Conservation (phyloP, 2,329 filamentous ascomycete genomes). For the Basipetospora chlamydospora region DNA sequence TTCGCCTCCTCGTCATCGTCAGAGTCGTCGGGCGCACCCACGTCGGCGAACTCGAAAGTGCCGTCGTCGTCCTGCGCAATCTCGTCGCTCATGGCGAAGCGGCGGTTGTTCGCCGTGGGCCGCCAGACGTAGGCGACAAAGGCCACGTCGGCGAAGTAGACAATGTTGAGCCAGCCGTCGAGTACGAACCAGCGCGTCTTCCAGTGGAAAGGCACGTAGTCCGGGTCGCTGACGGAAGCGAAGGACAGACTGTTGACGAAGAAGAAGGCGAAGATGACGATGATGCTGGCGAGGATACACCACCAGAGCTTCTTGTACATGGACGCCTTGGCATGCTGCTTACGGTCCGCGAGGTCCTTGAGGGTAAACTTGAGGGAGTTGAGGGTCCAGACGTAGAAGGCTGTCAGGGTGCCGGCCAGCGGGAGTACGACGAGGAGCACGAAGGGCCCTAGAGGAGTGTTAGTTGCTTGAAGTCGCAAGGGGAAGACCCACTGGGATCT, state of each 20-base stretch:
- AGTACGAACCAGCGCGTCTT: slow-evolving; percentile 94
- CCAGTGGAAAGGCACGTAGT: slow-evolving; percentile 95
- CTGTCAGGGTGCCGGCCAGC: slow-evolving; percentile 79
- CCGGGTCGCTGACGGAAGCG: slow-evolving; percentile 66
- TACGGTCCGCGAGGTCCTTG: slow-evolving; percentile 88
- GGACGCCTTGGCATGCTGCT: slow-evolving; percentile 79
- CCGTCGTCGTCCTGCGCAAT: slow-evolving; percentile 97
- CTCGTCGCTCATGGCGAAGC: slow-evolving; percentile 98
- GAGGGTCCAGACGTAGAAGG: slow-evolving; percentile 97
- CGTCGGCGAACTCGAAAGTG: slow-evolving; percentile 82
- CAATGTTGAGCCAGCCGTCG: slow-evolving; percentile 92
- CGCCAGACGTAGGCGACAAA: slow-evolving; percentile 95
- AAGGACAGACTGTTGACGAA: slow-evolving; percentile 97
- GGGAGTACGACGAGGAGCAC: slow-evolving; percentile 89
- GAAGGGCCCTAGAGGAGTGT: slow-evolving; percentile 47
- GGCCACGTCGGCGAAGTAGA: slow-evolving; percentile 85
- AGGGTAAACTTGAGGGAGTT: slow-evolving; percentile 91
- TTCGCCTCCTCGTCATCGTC: slow-evolving; percentile 47
- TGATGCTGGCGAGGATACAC: slow-evolving; percentile 82
- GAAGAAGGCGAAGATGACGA: slow-evolving; percentile 96
- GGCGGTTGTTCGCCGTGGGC: slow-evolving; percentile 87
- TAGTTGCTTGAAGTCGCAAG: slow-evolving; percentile 6
- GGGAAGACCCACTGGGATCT: not conserved
- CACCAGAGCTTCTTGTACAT: slow-evolving; percentile 99
- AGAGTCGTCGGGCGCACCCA: slow-evolving; percentile 54